Evolutionary conservation across 768 basidiomycete species (phyloP).

Genomic region (Boletus tomentosulus): DNA sequence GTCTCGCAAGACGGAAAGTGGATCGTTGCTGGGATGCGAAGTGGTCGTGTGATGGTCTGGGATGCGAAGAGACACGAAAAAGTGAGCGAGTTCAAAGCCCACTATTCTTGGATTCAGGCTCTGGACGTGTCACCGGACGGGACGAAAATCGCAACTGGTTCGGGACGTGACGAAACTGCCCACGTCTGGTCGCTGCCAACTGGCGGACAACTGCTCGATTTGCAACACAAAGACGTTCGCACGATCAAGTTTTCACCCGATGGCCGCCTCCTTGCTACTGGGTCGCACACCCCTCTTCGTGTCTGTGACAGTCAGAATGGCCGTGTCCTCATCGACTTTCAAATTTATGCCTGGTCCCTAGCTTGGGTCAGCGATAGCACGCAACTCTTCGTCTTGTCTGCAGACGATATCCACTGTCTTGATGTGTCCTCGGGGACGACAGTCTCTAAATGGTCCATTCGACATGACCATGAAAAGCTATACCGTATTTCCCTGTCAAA

Average conservation of each 20-base stretch:
- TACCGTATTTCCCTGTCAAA: not conserved
- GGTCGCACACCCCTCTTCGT: not conserved
- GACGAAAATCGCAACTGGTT: constrained; percentile 1
- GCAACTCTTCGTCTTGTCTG: not conserved
- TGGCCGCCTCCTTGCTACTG: not conserved
- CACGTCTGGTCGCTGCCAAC: constrained; percentile 7
- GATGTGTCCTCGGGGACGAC: not conserved
- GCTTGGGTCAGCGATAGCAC: constrained; percentile 3
- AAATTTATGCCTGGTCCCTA: not conserved
- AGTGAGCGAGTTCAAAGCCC: too few relatives aligned
- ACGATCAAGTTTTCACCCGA: constrained; percentile 9
- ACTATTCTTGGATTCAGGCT: too few relatives aligned
- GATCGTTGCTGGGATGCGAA: too few relatives aligned
- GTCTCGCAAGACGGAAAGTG: too few relatives aligned
- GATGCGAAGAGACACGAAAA: too few relatives aligned
- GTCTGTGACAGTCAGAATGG: too few relatives aligned
- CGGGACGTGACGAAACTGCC: not conserved
- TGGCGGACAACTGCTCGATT: not conserved
- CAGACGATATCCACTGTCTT: not conserved
- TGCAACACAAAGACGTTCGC: not conserved
- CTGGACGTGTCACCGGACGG: constrained; percentile 5
- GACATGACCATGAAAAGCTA: not conserved
- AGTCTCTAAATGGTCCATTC: not conserved
- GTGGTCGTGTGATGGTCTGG: too few relatives aligned
- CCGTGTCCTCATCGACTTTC: too few relatives aligned